Conservation (phyloP, 306 rosid species). For the Sicyos baderoa region DNA sequence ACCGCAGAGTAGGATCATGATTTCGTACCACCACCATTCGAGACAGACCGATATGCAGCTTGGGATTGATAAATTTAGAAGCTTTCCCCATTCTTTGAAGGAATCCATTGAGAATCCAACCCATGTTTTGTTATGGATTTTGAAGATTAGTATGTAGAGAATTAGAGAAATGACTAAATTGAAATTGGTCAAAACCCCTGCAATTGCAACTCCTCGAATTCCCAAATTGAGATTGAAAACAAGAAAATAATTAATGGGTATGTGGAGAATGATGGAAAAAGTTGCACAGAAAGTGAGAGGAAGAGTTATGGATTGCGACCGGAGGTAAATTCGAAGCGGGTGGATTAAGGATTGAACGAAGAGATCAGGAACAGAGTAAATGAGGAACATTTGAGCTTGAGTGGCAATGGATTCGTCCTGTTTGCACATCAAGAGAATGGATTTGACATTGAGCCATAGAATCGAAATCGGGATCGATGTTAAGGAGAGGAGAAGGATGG, state of each 20-base stretch:
- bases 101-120: constrained; percentile 49
- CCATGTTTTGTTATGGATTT: constrained; percentile 56
- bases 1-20: constrained; percentile 81
- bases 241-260: constrained; percentile 65
- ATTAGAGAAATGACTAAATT: constrained; percentile 51
- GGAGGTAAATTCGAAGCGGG: constrained; percentile 76
- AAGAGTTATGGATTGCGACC: constrained; percentile 72
- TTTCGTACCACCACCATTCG: constrained; percentile 99
- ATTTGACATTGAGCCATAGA: constrained; percentile 68
- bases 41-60: constrained; percentile 87
- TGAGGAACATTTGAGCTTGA: constrained; percentile 59
- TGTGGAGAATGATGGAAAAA: constrained; percentile 54
- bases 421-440: constrained; percentile 47
- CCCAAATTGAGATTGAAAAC: constrained; percentile 49
- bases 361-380: constrained; percentile 84
- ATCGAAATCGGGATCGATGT: constrained; percentile 64
- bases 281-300: constrained; percentile 74
- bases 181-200: constrained; percentile 73
- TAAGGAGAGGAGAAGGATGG: constrained; percentile 42
- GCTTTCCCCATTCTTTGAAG: constrained; percentile 49
- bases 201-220: constrained; percentile 64
- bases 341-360: constrained; percentile 74
- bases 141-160: constrained; percentile 44
- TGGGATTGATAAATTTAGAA: constrained; percentile 61
- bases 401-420: constrained; percentile 62